Evolutionary conservation across 805 yeast species (phyloP), one percentile per base, ranked within the genome.

Genomic region (Pichia cephalocereana): DNA sequence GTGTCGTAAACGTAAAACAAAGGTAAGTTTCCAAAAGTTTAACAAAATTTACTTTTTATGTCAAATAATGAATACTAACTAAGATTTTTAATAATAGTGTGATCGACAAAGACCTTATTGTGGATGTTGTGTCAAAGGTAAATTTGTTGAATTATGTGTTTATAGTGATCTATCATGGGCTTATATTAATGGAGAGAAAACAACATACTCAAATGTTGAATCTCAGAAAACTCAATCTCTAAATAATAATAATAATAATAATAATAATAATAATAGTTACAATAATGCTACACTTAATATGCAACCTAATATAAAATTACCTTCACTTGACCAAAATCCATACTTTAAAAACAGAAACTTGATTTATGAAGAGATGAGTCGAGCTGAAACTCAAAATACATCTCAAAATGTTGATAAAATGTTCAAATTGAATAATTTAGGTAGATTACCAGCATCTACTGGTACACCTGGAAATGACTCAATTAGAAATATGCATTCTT

Each of bases 1-100:
- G 38, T 75, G 80, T 50, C 65, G 76, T 18, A 68, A 64, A 56
- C 62, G 75, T 41, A 75, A 75, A 54, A 72, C 72, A 37, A 74
- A 73, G 50, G 67, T 63, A 56, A 30, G 66, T 58, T 18, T 9
- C 7, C 5, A 2, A 12, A 34, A 34, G 8, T 14, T 32, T 3
- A 32, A 15, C 7, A 37, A 37, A 37, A 7, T 1, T 1, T 6
- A 23, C 26, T 23, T 23, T 23, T 23, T 23, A 5, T 23, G 26
- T 23, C 31, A 27, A 27, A 44, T 39, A 40, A 39, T 43, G 18
- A 7, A 14, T 12, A 67, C 66, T 58, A 15, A 73, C 72, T 11
- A 23, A 27, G 23, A 11, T 28, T 37, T 50, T 64, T 61, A 12
- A n/a, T 17, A 39, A 6, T 36, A 63, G 68, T 67, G 71, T 53